A percentile compares a stretch with the other conserved stretches of the same genome.
Conservation (phyloP, 306 rosid species). For the Cucumis cinereus region DNA sequence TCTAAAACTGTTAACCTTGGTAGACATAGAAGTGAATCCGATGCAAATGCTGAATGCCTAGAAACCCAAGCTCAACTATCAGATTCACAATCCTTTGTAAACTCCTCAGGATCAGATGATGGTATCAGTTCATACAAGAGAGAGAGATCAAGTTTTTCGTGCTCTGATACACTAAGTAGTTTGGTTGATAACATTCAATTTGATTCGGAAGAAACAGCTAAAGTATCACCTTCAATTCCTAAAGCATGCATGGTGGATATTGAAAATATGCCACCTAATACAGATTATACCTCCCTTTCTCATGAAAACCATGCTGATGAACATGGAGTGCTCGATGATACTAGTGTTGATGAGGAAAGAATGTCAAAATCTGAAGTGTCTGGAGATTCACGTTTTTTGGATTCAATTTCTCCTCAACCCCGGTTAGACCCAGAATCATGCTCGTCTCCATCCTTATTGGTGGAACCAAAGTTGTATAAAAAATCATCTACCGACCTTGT, state of each 20-base stretch:
- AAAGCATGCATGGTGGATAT: slow-evolving; percentile 26
- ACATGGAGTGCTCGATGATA: slow-evolving; percentile 19
- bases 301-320: slow-evolving; percentile 14
- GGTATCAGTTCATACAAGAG: slow-evolving; percentile 41
- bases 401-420: slow-evolving; percentile 17
- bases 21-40: slow-evolving; percentile 22
- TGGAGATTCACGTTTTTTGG: slow-evolving; percentile 21
- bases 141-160: slow-evolving; percentile 32
- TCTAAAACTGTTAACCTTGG: slow-evolving; percentile 23
- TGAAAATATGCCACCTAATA: slow-evolving; percentile 22
- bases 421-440: slow-evolving; percentile 23
- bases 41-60: slow-evolving; percentile 40
- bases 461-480: slow-evolving; percentile 23
- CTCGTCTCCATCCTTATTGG: slow-evolving; percentile 13
- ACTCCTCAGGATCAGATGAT: slow-evolving; percentile 49
- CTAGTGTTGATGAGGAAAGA: slow-evolving; percentile 21
- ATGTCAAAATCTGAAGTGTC: slow-evolving; percentile 26
- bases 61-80: slow-evolving; percentile 40
- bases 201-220: slow-evolving; percentile 24
- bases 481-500: slow-evolving; percentile 10
- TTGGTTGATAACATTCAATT: slow-evolving; percentile 34
- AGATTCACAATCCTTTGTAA: slow-evolving; percentile 51
- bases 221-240: slow-evolving; percentile 17
- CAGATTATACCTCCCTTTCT: slow-evolving; percentile 20
- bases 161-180: slow-evolving; percentile 34